These are phyloP conservation scores for Didymosphaeria variabile DNA, from an alignment of 2,329 filamentous ascomycete genomes.

Conservation along the genomic window DNA sequence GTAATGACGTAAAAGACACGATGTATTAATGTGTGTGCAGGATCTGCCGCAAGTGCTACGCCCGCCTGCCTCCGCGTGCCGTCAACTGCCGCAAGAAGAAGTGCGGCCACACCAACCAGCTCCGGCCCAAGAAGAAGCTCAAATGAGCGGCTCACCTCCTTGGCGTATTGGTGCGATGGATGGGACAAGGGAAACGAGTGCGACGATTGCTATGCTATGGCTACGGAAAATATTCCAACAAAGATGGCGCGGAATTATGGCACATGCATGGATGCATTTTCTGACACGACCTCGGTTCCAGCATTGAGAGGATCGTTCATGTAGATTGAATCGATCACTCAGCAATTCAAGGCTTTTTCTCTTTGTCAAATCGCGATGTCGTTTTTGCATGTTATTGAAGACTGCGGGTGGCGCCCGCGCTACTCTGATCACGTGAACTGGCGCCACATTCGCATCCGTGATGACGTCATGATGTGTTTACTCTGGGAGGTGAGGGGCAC, in stretches of 20 bases:
- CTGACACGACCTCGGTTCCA: constrained; percentile 32
- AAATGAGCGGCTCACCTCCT: constrained; percentile 70
- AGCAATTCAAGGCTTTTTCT: constrained; percentile 35
- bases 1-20: not conserved
- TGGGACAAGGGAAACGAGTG: constrained; percentile 38
- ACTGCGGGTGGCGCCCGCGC: constrained; percentile 18
- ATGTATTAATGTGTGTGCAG: constrained; percentile 17
- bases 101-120: constrained; percentile 99
- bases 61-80: constrained; percentile 93
- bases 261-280: not conserved
- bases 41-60: constrained; percentile 99
- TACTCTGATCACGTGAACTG: constrained; percentile 30
- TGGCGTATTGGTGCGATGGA: constrained; percentile 43
- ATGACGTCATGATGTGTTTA: constrained; percentile 30
- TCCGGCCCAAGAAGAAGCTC: constrained; percentile 99
- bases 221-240: constrained; percentile 20
- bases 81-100: constrained; percentile 99
- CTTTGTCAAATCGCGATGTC: not conserved
- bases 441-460: constrained; percentile 30
- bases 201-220: constrained; percentile 30
- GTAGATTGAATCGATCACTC: constrained; percentile 45
- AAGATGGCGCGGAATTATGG: constrained; percentile 2
- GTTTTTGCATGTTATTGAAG: not conserved
- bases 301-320: constrained; percentile 35
- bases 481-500: not conserved